These are phyloP conservation scores for Draba incana DNA, from an alignment of 345 rosid genomes.

Conservation along the genomic window DNA sequence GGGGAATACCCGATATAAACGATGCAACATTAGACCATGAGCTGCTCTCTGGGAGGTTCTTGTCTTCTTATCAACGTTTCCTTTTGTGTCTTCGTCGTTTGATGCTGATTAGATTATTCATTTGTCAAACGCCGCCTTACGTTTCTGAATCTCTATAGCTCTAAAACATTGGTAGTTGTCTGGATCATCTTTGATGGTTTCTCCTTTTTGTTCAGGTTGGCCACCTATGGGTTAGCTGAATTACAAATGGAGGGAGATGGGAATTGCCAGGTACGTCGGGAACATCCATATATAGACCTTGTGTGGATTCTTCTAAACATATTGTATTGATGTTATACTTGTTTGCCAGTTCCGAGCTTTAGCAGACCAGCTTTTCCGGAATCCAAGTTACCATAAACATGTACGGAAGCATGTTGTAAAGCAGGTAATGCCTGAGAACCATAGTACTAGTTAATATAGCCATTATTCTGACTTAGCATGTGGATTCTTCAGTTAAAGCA, in stretches of 20 bases:
- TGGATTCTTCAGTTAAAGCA: conserved; percentile 67
- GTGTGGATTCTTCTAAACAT: not conserved
- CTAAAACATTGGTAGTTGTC: too few relatives aligned
- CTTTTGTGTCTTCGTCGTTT: conserved; percentile 10
- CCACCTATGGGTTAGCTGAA: conserved; percentile 82
- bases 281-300: conserved; percentile 6
- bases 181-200: conserved; percentile 20
- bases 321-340: conserved; percentile 11
- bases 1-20: conserved; percentile 73
- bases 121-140: not conserved
- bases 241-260: conserved; percentile 95
- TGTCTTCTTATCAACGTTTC: conserved; percentile 25
- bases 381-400: conserved; percentile 79
- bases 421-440: conserved; percentile 62
- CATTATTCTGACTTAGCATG: conserved; percentile 10
- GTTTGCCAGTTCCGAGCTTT: conserved; percentile 82
- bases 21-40: conserved; percentile 92
- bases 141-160: not conserved
- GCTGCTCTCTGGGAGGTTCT: conserved; percentile 86
- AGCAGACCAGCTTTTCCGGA: conserved; percentile 88
- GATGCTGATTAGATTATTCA: not conserved
- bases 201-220: conserved; percentile 56
- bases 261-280: conserved; percentile 76
- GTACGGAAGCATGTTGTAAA: conserved; percentile 78
- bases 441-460: not conserved